phyloP scores from a whole-genome alignment of 2,329 filamentous ascomycete species.

The Penicillium verrucosum region DNA sequence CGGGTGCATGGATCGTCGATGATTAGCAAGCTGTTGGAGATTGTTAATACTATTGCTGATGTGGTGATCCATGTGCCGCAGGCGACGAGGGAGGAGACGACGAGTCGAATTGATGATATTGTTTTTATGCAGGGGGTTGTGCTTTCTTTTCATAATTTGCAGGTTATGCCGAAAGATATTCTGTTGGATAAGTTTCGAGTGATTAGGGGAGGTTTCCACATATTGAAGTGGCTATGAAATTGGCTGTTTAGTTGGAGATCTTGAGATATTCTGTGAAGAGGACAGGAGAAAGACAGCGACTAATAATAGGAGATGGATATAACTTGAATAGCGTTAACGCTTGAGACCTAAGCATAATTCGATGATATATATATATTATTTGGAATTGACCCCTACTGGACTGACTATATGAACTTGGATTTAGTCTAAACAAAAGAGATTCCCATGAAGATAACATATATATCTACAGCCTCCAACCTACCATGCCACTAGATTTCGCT shows the following conservation, averaged over 20 bases:
- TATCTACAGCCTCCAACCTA: too few relatives aligned
- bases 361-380: constrained; percentile 5
- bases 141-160: constrained; percentile 49
- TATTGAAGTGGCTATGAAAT: constrained; percentile 16
- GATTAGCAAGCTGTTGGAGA: constrained; percentile 59
- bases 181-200: constrained; percentile 43
- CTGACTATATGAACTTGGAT: too few relatives aligned
- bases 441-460: too few relatives aligned
- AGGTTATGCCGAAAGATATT: constrained; percentile 47
- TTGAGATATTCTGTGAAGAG: not conserved
- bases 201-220: constrained; percentile 23
- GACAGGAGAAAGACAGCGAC: not conserved
- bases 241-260: constrained; percentile 19
- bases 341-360: constrained; percentile 2
- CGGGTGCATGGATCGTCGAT: constrained; percentile 57
- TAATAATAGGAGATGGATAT: not conserved
- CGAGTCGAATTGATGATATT: constrained; percentile 53
- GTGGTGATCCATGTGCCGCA: constrained; percentile 54
- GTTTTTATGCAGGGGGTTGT: constrained; percentile 52
- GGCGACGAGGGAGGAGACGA: constrained; percentile 46
- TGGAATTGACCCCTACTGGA: too few relatives aligned
- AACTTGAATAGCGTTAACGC: not conserved
- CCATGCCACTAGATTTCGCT: too few relatives aligned
- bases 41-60: constrained; percentile 59
- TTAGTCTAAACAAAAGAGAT: too few relatives aligned